A percentile compares a stretch with the other conserved stretches of the same genome.
These are phyloP conservation scores for Ceratobasidium sp. DNA, from an alignment of 1,284 basidiomycete genomes.

Conservation along the genomic window DNA sequence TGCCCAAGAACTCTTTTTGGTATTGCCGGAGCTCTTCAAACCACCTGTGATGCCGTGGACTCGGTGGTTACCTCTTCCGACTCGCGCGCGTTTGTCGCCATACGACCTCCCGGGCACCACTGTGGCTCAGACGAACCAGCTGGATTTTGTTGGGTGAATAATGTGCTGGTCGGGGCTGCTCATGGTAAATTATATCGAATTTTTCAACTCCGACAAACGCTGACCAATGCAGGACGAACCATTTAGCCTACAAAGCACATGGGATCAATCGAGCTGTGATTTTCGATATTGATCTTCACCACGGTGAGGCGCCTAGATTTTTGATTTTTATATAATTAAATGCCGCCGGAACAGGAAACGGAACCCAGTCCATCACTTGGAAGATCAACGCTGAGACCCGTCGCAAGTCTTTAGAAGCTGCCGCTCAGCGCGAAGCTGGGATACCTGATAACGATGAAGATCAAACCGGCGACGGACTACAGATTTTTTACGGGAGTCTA, in stretches of 20 bases:
- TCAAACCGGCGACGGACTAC: slow-evolving; percentile 67
- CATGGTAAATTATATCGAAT: slow-evolving; percentile 71
- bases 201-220: slow-evolving; percentile 1
- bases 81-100: slow-evolving; percentile 81
- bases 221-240: background rate
- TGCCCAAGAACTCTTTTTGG: slow-evolving; percentile 78
- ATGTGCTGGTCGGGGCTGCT: slow-evolving; percentile 90
- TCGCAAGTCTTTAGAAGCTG: slow-evolving; percentile 70
- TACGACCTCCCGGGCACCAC: slow-evolving; percentile 92
- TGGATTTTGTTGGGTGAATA: slow-evolving; percentile 96
- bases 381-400: slow-evolving; percentile 92
- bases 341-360: slow-evolving; percentile 72
- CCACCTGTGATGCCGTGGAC: slow-evolving; percentile 89
- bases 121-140: slow-evolving; percentile 90
- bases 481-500: slow-evolving; percentile 88
- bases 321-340: background rate
- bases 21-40: slow-evolving; percentile 81
- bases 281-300: slow-evolving; percentile 75
- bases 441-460: background rate
- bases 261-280: slow-evolving; percentile 85
- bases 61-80: slow-evolving; percentile 50
- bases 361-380: slow-evolving; percentile 93
- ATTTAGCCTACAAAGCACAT: slow-evolving; percentile 82
- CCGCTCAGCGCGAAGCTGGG: slow-evolving; percentile 55
- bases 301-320: slow-evolving; percentile 13